Evolutionary conservation across 2,329 filamentous ascomycete species (phyloP).

Genomic region (Aspergillus intermedius): DNA sequence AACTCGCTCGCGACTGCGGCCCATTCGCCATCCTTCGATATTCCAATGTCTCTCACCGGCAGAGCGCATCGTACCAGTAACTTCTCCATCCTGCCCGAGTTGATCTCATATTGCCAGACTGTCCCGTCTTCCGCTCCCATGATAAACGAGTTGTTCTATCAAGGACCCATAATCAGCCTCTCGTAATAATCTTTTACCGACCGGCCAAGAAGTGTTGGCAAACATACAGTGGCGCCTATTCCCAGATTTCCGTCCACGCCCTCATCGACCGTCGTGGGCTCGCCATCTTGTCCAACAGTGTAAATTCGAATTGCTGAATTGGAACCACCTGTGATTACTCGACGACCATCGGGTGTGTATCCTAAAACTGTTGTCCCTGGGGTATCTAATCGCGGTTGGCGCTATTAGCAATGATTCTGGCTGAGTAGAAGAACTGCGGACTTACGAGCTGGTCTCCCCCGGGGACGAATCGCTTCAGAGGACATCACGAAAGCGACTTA

Average conservation of each 20-base stretch:
- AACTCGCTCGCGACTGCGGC: conserved; percentile 91
- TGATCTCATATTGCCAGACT: conserved; percentile 87
- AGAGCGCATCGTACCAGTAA: conserved; percentile 79
- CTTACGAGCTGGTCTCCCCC: conserved; percentile 45
- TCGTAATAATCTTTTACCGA: neutral
- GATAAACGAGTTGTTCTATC: conserved; percentile 71
- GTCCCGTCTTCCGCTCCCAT: conserved; percentile 90
- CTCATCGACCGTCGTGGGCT: conserved; percentile 87
- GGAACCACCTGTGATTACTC: conserved; percentile 82
- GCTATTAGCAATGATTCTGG: neutral
- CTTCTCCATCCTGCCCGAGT: conserved; percentile 62
- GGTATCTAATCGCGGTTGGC: conserved; percentile 52
- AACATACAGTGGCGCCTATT: conserved; percentile 60
- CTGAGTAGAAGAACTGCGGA: conserved; percentile 5
- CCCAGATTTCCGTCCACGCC: conserved; percentile 79
- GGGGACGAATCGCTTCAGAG: conserved; percentile 30
- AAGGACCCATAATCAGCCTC: conserved; percentile 5
- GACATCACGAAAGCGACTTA: conserved; percentile 22
- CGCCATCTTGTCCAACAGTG: conserved; percentile 82
- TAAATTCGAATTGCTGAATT: conserved; percentile 94
- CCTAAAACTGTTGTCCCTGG: conserved; percentile 78
- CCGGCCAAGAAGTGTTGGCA: neutral
- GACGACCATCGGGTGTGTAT: conserved; percentile 82
- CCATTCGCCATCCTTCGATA: conserved; percentile 78
- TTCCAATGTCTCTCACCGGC: conserved; percentile 75